Evolutionary conservation across 495 filamentous ascomycete species (phyloP), one percentile per base, ranked within the genome.

Genomic region (Aspergillus biplanus): DNA sequence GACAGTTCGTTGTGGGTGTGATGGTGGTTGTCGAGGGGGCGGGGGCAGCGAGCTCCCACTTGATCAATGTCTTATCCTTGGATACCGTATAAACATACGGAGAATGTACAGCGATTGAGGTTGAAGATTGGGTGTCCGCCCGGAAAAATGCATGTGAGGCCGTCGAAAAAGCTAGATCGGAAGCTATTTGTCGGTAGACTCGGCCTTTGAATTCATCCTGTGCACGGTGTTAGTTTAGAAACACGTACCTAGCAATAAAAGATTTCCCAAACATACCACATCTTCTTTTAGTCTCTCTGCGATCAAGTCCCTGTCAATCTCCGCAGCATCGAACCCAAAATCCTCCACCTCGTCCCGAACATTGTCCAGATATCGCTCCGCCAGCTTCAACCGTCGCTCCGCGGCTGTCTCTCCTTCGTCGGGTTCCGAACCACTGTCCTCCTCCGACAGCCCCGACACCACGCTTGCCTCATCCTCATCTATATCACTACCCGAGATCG

Each of bases 281-380:
- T 97, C 95, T 76, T 97, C 91, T 73, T 93, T 87, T 62, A 98
- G 77, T 62, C 94, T 81, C 69, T 94, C 88, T 6, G 95, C 92
- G 68, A 98, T 95, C 54, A 97, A 81, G 67, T 98, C 93, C 48
- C 88, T 82, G 75, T 98, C 95, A 49, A 99, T 91, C 18, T 97
- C 89, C 63, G 88, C 93, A 4, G 95, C 95, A 78, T 99, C 92
- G 68, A 97, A 98, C 6, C 91, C 95, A 55, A 80, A 83, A 70
- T 89, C 88, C 56, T 90, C 86, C 32, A 96, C 90, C 71, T 97
- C 93, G 55, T 90, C 84, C 54, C 87, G 83, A 56, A 97, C 88
- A 71, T 96, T 97, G 16, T 96, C 90, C 50, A 99, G 82, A 73
- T 98, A 98, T 65, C 91, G 88, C 78, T 97, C 92, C 8, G 95